A percentile compares a stretch with the other conserved stretches of the same genome.
Conservation (phyloP, 2,329 filamentous ascomycete genomes). For the Diplodia mutila region DNA sequence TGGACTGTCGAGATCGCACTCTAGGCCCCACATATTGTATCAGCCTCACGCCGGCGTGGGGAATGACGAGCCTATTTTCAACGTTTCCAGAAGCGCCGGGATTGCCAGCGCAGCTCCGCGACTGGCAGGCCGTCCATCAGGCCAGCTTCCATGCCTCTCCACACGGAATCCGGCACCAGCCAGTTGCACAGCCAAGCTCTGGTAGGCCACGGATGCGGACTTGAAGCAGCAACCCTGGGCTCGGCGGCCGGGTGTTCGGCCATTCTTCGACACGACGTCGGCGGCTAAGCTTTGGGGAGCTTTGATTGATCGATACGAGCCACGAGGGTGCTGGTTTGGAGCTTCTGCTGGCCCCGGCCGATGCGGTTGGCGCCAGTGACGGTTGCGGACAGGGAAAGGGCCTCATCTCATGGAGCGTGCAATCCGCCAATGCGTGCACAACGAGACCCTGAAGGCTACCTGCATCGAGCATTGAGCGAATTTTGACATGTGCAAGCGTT, state of each 20-base stretch:
- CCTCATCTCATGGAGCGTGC: not conserved
- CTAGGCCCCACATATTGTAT: conserved; percentile 10
- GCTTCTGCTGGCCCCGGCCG: not conserved
- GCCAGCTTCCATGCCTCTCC: not conserved
- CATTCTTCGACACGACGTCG: not conserved
- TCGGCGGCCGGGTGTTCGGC: conserved; percentile 15
- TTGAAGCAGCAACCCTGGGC: not conserved
- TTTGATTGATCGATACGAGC: not conserved
- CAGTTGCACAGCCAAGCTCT: conserved; percentile 12
- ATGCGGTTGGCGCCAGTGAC: conserved; percentile 3
- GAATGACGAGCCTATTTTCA: conserved; percentile 15
- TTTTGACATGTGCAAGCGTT: not conserved
- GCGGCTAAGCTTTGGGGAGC: conserved; percentile 14
- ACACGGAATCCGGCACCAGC: conserved; percentile 13
- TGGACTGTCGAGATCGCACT: conserved; percentile 7
- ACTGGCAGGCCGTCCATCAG: not conserved
- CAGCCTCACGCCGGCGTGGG: conserved; percentile 9
- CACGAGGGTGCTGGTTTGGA: not conserved
- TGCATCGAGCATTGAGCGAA: not conserved
- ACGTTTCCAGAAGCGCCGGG: conserved; percentile 6
- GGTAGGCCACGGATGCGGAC: not conserved
- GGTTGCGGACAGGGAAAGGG: not conserved
- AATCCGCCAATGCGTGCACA: not conserved
- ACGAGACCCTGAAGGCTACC: not conserved
- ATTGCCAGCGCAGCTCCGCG: conserved; percentile 1